Base-by-base conservation (phyloP, 2,329 filamentous ascomycete genomes). In the Lachnellula cervina region DNA sequence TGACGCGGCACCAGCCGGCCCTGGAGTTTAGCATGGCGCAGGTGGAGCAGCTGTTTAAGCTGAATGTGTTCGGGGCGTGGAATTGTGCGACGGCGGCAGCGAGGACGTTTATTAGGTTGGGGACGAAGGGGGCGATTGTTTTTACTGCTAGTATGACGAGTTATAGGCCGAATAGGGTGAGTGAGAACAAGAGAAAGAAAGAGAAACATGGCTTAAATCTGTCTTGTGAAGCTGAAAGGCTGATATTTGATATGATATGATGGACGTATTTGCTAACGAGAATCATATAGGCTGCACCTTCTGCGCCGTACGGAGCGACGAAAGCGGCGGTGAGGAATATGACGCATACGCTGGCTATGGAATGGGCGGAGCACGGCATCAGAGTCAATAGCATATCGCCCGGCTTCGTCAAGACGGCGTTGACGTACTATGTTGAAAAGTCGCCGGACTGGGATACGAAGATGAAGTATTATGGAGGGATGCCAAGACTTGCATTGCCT, bases 311-410 rank as follows among this genome's bases (percentile, higher is more conserved):
- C 48, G 73, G 74, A 6, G 74, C 74, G 2, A 71, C 70, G 16
- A 78, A 77, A 64, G 75, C 73, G 3, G 74, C 72, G 0, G 64
- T 76, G 1, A 66, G 75, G 0, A 83, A 86, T 70, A 68, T 86
- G 64, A 81, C 82, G 50, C 74, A 74, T 59, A 85, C 82, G 45
- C 74, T 88, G 56, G 84, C 84, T 66, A 86, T 85, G 69, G 84
- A 88, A 72, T 88, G 84, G 84, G 71, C 70, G 2, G 72, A 75
- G 69, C 76, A 82, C 56, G 82, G 84, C 70, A 87, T 87, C 70
- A 80, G 84, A 63, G 83, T 86, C 66, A 87, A 87, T 76, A 80
- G 76, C 70, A 82, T 87, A 70, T 86, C 82, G 3, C 84, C 84
- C 5, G 84, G 84, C 52, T 87, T 86, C 73, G 86, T 87, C 65